Evolutionary conservation across 2,329 filamentous ascomycete genomes (phyloP), one percentile per base, ranked within the genome.

Genomic region (Lomentospora prolificans): DNA sequence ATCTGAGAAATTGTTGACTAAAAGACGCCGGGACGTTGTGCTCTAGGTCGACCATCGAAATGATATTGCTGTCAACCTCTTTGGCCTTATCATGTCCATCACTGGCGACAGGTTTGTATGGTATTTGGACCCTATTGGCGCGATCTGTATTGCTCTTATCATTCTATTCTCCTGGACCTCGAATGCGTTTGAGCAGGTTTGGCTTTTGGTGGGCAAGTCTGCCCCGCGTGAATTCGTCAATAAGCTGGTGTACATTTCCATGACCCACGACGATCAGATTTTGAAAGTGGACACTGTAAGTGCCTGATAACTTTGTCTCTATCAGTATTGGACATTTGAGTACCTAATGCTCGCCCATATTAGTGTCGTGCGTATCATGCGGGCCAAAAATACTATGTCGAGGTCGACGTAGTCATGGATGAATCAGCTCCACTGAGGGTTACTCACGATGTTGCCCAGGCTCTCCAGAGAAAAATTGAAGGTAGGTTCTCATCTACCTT

Each of bases 401-500:
- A 84, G 61, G 76, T 84, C 3, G 81, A 84, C 61, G 74, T 84
- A 53, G 75, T 84, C 53, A 80, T 84, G 72, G 75, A 81, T 61
- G 77, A 77, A 58, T 68, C 73, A 3, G 71, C 75, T 2, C 78
- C 77, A 5, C 69, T 84, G 25, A 77, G 74, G 58, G 69, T 82
- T 53, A 79, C 79, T 2, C 81, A 84, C 60, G 80, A 84, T 59
- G 77, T 84, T 25, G 77, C 77, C 22, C 80, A 84, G 64, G 73
- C 74, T 8, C 65, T 84, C 53, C 81, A 84, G 66, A 73, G 80
- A 48, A 84, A 84, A 66, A 71, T 84, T 10, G 81, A 84, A 67
- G 52, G 52, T 55, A 48, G 24, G 19, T 17, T 19, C 19, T n/a
- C n/a, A n/a, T n/a, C 12, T 36, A 3, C 2, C 25, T 5, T 33